phyloP scores from a whole-genome alignment of 139 green algal species.

The Spirogloea muscicola region DNA sequence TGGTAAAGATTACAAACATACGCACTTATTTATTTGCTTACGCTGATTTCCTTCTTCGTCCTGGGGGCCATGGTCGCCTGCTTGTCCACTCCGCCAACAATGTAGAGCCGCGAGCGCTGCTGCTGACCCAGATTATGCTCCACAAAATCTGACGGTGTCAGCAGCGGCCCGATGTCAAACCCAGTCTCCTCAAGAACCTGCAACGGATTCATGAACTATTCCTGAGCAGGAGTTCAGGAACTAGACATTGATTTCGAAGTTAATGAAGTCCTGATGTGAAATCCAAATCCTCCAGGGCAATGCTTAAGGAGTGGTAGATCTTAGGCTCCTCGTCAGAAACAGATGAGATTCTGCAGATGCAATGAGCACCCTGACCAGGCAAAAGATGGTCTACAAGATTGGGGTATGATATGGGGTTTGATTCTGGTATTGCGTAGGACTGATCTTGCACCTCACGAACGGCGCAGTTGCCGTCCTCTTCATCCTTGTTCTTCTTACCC shows the following conservation, averaged over 20 bases:
- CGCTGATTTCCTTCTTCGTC: slow-evolving; percentile 52
- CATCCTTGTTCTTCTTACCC: slow-evolving; percentile 83
- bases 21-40: slow-evolving; percentile 5
- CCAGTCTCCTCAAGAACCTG: slow-evolving; percentile 50
- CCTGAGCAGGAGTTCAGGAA: no score
- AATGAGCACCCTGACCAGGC: no score
- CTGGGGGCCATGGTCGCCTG: slow-evolving; percentile 30
- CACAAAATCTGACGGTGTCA: slow-evolving; percentile 34
- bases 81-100: slow-evolving; percentile 41
- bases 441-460: slow-evolving; percentile 77
- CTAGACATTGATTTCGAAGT: slow-evolving; percentile 3
- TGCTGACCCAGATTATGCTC: slow-evolving; percentile 36
- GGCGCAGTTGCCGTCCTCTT: slow-evolving; percentile 76
- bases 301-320: background rate
- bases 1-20: background rate
- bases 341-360: background rate
- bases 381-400: no score
- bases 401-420: no score
- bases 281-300: background rate
- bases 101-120: slow-evolving; percentile 45
- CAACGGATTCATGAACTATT: background rate
- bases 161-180: slow-evolving; percentile 37
- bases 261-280: background rate
- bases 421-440: no score
- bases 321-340: background rate